Conservation (phyloP, 768 basidiomycete genomes). For the Boletales sp. region DNA sequence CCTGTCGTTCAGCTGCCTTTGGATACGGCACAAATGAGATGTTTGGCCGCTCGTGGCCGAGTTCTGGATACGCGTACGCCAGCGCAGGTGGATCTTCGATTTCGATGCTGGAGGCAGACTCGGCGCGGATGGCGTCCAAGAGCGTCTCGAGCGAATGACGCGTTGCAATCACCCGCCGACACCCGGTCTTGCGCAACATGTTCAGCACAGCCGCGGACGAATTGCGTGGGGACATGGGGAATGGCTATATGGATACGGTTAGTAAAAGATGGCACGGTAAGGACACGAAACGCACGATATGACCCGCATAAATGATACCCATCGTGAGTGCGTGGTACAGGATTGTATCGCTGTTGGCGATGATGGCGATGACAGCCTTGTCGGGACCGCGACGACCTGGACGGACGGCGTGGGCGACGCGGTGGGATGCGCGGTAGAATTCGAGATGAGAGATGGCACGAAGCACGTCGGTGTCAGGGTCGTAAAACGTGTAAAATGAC, state of each 20-base stretch:
- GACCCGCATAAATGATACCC: constrained; percentile 26
- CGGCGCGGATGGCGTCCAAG: constrained; percentile 24
- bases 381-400: constrained; percentile 31
- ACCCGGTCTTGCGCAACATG: constrained; percentile 35
- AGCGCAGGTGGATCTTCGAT: constrained; percentile 16
- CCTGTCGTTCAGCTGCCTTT: neutral
- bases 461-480: constrained; percentile 12
- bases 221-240: constrained; percentile 37
- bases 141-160: constrained; percentile 27
- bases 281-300: constrained; percentile 1
- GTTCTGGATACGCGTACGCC: constrained; percentile 5
- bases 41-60: neutral
- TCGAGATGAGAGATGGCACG: constrained; percentile 37
- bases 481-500: constrained; percentile 31
- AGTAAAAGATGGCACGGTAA: too few species aligned
- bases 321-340: constrained; percentile 40
- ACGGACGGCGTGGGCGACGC: constrained; percentile 38
- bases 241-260: constrained; percentile 23
- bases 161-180: constrained; percentile 36
- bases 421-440: constrained; percentile 44
- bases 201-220: constrained; percentile 30
- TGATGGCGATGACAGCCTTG: constrained; percentile 35
- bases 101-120: constrained; percentile 11
- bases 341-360: constrained; percentile 37
- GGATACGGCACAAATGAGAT: constrained; percentile 6